These are phyloP conservation scores for Austroboletus rostrupii DNA, from an alignment of 1,284 basidiomycete genomes.

Conservation along the genomic window DNA sequence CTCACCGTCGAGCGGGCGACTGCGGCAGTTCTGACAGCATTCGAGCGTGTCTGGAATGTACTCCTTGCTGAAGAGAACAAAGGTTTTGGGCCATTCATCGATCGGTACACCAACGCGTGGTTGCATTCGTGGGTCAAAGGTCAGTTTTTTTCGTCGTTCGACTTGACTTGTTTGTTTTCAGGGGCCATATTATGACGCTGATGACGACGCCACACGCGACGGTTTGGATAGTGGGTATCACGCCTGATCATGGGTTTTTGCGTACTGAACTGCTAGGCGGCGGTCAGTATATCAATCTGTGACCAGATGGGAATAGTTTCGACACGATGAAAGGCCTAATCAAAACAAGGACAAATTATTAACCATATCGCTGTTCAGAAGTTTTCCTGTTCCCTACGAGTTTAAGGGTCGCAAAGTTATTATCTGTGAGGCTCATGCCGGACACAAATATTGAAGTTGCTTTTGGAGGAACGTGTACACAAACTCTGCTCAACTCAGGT, in stretches of 20 bases:
- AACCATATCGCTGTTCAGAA: background rate
- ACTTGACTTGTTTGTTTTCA: constrained; percentile 31
- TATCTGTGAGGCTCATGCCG: too few species aligned
- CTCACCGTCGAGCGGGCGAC: constrained; percentile 74
- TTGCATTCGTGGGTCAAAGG: constrained; percentile 75
- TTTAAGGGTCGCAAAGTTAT: too few species aligned
- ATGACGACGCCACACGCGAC: constrained; percentile 64
- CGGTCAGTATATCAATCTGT: constrained; percentile 56
- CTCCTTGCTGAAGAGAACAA: constrained; percentile 54
- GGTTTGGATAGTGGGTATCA: constrained; percentile 85
- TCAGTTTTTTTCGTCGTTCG: background rate
- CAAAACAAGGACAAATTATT: constrained; percentile 48
- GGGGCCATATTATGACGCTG: constrained; percentile 81
- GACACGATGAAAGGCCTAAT: constrained; percentile 93
- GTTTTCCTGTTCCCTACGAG: too few species aligned
- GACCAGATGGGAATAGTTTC: constrained; percentile 97
- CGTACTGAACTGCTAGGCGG: constrained; percentile 67
- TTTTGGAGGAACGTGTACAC: too few species aligned
- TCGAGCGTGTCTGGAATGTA: constrained; percentile 74
- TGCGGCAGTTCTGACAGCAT: constrained; percentile 74
- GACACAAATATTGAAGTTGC: too few species aligned
- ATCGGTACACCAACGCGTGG: constrained; percentile 78
- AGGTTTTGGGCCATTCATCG: constrained; percentile 77
- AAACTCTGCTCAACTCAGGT: too few species aligned
- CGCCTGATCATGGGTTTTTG: constrained; percentile 82